These are phyloP conservation scores for Penicillium crystallinum DNA, from an alignment of 495 filamentous ascomycete genomes.

Conservation along the genomic window DNA sequence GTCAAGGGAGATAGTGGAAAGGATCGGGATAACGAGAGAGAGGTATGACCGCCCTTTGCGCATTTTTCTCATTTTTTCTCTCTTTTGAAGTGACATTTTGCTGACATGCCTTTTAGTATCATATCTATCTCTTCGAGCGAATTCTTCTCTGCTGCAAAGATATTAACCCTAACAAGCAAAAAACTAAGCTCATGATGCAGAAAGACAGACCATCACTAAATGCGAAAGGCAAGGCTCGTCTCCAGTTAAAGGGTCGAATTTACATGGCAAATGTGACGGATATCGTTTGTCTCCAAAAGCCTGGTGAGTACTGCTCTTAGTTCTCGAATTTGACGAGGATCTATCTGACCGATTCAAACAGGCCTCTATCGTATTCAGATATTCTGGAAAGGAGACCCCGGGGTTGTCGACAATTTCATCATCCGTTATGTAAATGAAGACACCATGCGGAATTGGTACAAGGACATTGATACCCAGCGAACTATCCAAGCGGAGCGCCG, in stretches of 20 bases:
- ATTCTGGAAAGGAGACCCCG: slow-evolving; percentile 96
- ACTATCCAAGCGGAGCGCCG: slow-evolving; percentile 41
- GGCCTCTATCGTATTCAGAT: slow-evolving; percentile 94
- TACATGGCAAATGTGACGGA: slow-evolving; percentile 99
- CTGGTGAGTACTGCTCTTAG: slow-evolving; percentile 51
- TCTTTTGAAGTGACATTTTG: background rate
- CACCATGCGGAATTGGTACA: slow-evolving; percentile 84
- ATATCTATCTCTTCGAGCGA: slow-evolving; percentile 93
- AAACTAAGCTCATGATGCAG: slow-evolving; percentile 59
- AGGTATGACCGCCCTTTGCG: slow-evolving; percentile 50
- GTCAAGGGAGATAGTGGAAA: slow-evolving; percentile 75
- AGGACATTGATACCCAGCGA: slow-evolving; percentile 48
- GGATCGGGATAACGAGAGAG: slow-evolving; percentile 76
- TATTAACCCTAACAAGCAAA: slow-evolving; percentile 77
- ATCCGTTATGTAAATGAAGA: slow-evolving; percentile 90
- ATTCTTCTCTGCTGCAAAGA: slow-evolving; percentile 98
- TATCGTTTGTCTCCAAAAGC: slow-evolving; percentile 73
- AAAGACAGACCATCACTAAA: slow-evolving; percentile 65
- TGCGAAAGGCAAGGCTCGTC: slow-evolving; percentile 69
- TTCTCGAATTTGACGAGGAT: background rate
- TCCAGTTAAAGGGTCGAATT: slow-evolving; percentile 93
- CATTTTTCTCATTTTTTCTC: background rate
- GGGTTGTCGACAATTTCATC: slow-evolving; percentile 93
- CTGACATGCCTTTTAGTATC: slow-evolving; percentile 62
- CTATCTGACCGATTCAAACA: slow-evolving; percentile 24